Conservation (phyloP, 2,329 filamentous ascomycete genomes). For the Ceratocystiopsis sp. region DNA sequence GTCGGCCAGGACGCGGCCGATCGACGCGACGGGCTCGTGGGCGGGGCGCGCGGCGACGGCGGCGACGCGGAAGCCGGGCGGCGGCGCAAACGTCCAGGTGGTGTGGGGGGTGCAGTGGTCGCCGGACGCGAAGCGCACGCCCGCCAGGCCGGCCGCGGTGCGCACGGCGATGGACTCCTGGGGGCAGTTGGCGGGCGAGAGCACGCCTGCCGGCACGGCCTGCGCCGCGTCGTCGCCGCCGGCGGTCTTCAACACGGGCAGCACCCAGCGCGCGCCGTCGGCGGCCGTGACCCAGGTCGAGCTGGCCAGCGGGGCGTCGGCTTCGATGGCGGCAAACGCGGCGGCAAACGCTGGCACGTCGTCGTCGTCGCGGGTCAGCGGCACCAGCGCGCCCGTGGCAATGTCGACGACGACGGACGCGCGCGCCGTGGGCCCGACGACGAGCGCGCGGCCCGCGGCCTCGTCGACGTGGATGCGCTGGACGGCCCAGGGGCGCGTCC, state of each 20-base stretch:
- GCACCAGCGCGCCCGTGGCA: conserved; percentile 31
- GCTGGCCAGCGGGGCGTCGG: conserved; percentile 17
- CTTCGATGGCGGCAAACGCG: conserved; percentile 20
- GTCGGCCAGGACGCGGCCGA: conserved; percentile 83
- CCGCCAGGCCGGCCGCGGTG: conserved; percentile 32
- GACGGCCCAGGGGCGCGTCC: conserved; percentile 42
- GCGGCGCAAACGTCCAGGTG: conserved; percentile 59
- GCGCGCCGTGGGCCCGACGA: conserved; percentile 39
- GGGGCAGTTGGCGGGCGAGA: conserved; percentile 29
- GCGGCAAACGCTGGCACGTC: conserved; percentile 20
- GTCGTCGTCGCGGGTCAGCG: conserved; percentile 21
- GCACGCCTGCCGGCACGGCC: conserved; percentile 29
- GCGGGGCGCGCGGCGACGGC: conserved; percentile 49
- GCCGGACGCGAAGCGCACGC: conserved; percentile 32
- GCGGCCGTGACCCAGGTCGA: conserved; percentile 30
- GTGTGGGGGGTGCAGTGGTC: conserved; percentile 26
- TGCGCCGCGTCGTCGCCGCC: no score
- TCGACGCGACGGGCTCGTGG: conserved; percentile 83
- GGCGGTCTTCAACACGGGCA: no score
- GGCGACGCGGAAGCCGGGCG: conserved; percentile 48
- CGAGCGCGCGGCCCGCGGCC: conserved; percentile 33
- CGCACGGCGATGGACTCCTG: conserved; percentile 38
- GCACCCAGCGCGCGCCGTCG: conserved; percentile 31
- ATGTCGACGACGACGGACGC: conserved; percentile 41
- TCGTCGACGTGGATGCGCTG: conserved; percentile 50